Evolutionary conservation across 2,329 filamentous ascomycete genomes (phyloP).

Genomic region (Aotearoamyces nothofagi): DNA sequence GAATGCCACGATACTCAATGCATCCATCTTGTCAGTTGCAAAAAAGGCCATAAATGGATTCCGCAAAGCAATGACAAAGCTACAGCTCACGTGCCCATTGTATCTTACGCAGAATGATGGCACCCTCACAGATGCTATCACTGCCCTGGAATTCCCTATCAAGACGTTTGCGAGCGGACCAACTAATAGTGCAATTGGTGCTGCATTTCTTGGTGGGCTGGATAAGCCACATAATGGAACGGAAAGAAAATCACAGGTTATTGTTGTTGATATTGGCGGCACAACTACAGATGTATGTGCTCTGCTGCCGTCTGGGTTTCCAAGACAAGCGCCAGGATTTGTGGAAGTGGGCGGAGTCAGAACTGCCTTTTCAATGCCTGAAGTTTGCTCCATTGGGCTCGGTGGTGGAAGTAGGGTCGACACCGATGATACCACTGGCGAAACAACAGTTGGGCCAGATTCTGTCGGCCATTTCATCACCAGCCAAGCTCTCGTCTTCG

Average conservation of each 20-base stretch:
- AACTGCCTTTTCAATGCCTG: slow-evolving; percentile 37
- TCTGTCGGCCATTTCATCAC: slow-evolving; percentile 34
- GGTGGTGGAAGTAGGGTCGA: slow-evolving; percentile 27
- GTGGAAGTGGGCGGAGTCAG: slow-evolving; percentile 38
- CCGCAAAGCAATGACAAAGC: slow-evolving; percentile 28
- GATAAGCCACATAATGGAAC: slow-evolving; percentile 11
- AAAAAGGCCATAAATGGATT: slow-evolving; percentile 38
- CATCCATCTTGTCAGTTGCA: slow-evolving; percentile 39
- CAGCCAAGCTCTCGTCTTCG: slow-evolving; percentile 32
- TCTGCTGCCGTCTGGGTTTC: slow-evolving; percentile 39
- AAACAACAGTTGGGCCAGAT: slow-evolving; percentile 31
- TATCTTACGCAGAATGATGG: slow-evolving; percentile 48
- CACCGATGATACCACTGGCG: background rate
- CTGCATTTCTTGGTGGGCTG: slow-evolving; percentile 3
- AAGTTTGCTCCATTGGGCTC: slow-evolving; percentile 35
- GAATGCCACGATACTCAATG: slow-evolving; percentile 47
- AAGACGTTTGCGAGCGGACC: slow-evolving; percentile 43
- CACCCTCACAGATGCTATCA: slow-evolving; percentile 33
- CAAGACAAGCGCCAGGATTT: slow-evolving; percentile 37
- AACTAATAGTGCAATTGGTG: slow-evolving; percentile 43
- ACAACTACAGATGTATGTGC: slow-evolving; percentile 46
- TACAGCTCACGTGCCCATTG: slow-evolving; percentile 35
- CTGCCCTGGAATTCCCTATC: slow-evolving; percentile 37
- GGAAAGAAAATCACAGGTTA: slow-evolving; percentile 13
- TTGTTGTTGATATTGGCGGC: slow-evolving; percentile 43